These are phyloP conservation scores for Ophiognomonia clavigignenti-juglandacearum DNA, from an alignment of 2,329 filamentous ascomycete species.

Conservation along the genomic window DNA sequence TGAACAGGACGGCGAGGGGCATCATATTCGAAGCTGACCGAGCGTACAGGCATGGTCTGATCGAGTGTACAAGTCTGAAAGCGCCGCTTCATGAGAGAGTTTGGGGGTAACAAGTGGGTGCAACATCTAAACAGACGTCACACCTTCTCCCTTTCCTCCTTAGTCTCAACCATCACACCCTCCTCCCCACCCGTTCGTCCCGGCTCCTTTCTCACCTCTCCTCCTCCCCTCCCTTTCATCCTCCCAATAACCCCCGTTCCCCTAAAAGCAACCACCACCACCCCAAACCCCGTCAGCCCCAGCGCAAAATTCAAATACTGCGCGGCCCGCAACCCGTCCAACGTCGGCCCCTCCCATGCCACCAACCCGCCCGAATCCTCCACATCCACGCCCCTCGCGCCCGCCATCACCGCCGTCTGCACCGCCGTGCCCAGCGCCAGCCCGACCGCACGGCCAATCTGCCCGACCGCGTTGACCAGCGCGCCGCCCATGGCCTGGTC, in stretches of 20 bases:
- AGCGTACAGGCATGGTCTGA: too few relatives aligned
- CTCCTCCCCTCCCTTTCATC: too few relatives aligned
- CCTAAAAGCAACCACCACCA: conserved; percentile 45
- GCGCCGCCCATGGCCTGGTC: conserved; percentile 66
- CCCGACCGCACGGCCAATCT: conserved; percentile 61
- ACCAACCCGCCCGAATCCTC: conserved; percentile 37
- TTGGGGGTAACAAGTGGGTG: too few relatives aligned
- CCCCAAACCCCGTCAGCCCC: conserved; percentile 34
- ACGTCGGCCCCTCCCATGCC: conserved; percentile 40
- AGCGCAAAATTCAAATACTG: conserved; percentile 50
- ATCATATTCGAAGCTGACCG: too few relatives aligned
- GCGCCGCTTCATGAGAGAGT: too few relatives aligned
- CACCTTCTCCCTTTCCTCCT: too few relatives aligned
- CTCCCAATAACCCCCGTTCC: conserved; percentile 49
- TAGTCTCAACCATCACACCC: too few relatives aligned
- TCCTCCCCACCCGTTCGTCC: too few relatives aligned
- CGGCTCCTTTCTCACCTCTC: too few relatives aligned
- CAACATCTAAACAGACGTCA: too few relatives aligned
- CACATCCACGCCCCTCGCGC: conserved; percentile 37
- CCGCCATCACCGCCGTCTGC: conserved; percentile 57
- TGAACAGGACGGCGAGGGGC: too few relatives aligned
- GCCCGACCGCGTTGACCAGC: conserved; percentile 61
- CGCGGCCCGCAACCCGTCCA: conserved; percentile 44
- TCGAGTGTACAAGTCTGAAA: too few relatives aligned
- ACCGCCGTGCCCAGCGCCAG: conserved; percentile 61